Evolutionary conservation across 352 stramenopile genomes (phyloP), one percentile per base, ranked within the genome.

Genomic region (Globisporangium perplexum): DNA sequence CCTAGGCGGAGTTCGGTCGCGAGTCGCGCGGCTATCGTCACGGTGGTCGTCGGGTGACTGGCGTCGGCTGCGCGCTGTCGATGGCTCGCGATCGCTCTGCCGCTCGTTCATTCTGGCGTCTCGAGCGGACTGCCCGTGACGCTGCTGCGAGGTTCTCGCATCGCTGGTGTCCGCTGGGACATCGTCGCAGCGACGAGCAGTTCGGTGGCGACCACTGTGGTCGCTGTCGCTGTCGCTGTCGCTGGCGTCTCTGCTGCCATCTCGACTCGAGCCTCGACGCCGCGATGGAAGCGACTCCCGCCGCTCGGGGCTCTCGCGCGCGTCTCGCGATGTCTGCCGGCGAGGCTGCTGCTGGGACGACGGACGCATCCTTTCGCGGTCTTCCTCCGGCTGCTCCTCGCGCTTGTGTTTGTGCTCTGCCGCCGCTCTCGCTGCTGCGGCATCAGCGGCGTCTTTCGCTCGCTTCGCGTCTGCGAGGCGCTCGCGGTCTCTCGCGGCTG

Each of bases 171-270:
- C 60, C 68, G n/a, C 65, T 53, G n/a, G 48, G 30, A 28, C 43
- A 35, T 35, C 2, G 7, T 1, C 8, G 30, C 8, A 4, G 10
- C 39, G 39, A 15, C 39, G 39, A n/a, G 17, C 17, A 44, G 18
- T 23, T 24, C n/a, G 18, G 10, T 15, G 39, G 7, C 45, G 45
- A 30, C 20, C 10, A 26, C 66, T 58, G 23, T 77, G 57, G 47
- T 74, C 63, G 33, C 60, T 74, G 10, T 66, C 66, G n/a, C 62
- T 58, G 26, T 74, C 45, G 33, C 60, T 74, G 10, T 67, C 66
- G 22, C 62, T 60, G 26, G 72, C 45, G 36, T 65, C 52, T 52
- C 28, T 24, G 52, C 39, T 53, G 43, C 30, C 8, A 43, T 33
- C 30, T 51, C 43, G 5, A n/a, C n/a, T 52, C 35, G 38, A 53